Percentiles rank a stretch among this genome's conserved stretches.
phyloP scores from a whole-genome alignment of 352 stramenopile species.

The Phytophthora fragariaefolia region DNA sequence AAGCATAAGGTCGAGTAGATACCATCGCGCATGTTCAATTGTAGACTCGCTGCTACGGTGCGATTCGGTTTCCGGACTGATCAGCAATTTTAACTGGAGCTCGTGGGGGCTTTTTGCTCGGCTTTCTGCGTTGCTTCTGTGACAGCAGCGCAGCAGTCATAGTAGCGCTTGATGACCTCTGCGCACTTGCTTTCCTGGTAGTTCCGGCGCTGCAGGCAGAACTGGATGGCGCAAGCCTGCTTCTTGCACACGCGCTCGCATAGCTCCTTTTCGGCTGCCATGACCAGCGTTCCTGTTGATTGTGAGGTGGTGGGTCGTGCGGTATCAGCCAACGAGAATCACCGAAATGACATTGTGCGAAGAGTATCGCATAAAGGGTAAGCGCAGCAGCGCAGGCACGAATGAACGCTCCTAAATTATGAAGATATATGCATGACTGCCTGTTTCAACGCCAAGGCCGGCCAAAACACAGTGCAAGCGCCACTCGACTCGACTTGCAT shows the following conservation, averaged over 20 bases:
- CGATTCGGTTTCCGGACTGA: background rate
- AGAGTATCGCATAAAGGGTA: background rate
- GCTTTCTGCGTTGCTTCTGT: constrained; percentile 35
- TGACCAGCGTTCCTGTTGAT: constrained; percentile 15
- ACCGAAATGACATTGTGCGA: constrained; percentile 6
- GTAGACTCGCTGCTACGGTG: background rate
- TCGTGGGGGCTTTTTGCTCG: constrained; percentile 21
- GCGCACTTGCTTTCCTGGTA: constrained; percentile 81
- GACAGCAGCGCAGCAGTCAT: constrained; percentile 68
- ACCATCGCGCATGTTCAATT: background rate
- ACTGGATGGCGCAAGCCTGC: constrained; percentile 83
- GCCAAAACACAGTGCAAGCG: constrained; percentile 2
- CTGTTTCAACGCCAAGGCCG: constrained; percentile 13
- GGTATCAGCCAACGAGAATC: constrained; percentile 21
- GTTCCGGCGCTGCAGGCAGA: constrained; percentile 72
- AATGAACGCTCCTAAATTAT: constrained; percentile 42
- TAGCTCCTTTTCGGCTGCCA: constrained; percentile 38
- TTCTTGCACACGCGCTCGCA: constrained; percentile 75
- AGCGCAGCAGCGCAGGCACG: constrained; percentile 5
- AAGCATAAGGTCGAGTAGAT: constrained; percentile 31
- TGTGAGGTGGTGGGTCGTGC: constrained; percentile 15
- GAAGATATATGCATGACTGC: constrained; percentile 36
- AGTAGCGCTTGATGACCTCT: constrained; percentile 70
- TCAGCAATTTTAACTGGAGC: background rate
- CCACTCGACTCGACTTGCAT: constrained; percentile 2